Evolutionary conservation across 345 rosid species (phyloP).

Genomic region (Balakata baccata): DNA sequence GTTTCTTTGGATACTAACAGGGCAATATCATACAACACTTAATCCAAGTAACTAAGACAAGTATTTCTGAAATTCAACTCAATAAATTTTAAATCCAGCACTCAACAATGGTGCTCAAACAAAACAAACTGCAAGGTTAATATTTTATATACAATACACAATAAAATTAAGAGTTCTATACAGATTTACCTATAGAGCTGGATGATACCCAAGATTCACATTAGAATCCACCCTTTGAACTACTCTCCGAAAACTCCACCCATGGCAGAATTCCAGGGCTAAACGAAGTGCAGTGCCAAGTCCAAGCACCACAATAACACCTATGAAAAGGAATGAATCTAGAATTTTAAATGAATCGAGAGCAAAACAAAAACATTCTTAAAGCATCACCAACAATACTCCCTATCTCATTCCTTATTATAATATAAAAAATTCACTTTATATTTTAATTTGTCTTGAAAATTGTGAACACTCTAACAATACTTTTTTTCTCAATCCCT

Average conservation of each 20-base stretch:
- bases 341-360: not conserved
- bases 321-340: conserved; percentile 30
- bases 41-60: not conserved
- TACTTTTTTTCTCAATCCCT: too few relatives aligned
- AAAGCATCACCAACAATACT: too few relatives aligned
- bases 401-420: too few relatives aligned
- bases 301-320: conserved; percentile 90
- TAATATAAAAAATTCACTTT: too few relatives aligned
- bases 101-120: conserved; percentile 9
- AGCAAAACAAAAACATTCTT: not conserved
- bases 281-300: conserved; percentile 83
- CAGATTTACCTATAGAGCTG: conserved; percentile 54
- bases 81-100: not conserved
- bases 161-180: conserved; percentile 21
- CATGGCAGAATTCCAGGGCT: conserved; percentile 74
- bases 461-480: too few relatives aligned
- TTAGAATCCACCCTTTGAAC: conserved; percentile 63
- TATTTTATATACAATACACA: conserved; percentile 14
- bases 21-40: not conserved
- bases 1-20: not conserved
- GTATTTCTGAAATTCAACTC: not conserved
- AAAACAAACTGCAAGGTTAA: conserved; percentile 14
- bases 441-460: too few relatives aligned
- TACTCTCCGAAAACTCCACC: conserved; percentile 77
- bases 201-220: conserved; percentile 51